Percentiles rank a stretch among this genome's conserved stretches.
phyloP scores from a whole-genome alignment of 208 protist genomes.

The Giardia muris region DNA sequence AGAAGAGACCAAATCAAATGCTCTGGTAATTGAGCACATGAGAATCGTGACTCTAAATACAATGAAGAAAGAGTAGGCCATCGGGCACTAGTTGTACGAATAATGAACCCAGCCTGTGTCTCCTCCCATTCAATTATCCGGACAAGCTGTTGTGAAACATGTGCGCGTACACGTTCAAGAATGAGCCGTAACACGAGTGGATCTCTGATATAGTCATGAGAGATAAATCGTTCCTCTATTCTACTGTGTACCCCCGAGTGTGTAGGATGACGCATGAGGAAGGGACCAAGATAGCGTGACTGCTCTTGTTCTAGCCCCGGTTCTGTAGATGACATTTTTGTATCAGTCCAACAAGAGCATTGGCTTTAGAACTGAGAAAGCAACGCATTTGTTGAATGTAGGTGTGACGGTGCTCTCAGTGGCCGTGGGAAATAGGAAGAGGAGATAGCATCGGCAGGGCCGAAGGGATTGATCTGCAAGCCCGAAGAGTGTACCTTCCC shows the following conservation, averaged over 20 bases:
- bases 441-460: background rate
- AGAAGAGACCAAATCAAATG: background rate
- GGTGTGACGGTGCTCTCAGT: background rate
- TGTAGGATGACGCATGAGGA: background rate
- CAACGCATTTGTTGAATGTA: background rate
- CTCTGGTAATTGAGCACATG: background rate
- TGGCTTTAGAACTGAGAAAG: background rate
- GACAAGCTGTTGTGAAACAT: background rate
- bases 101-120: background rate
- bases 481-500: background rate
- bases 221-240: background rate
- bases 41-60: background rate
- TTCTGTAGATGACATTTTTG: background rate
- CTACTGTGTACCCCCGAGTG: background rate
- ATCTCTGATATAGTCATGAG: background rate
- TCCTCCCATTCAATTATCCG: background rate
- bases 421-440: background rate
- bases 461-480: background rate
- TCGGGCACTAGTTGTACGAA: background rate
- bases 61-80: background rate
- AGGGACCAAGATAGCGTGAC: background rate
- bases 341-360: background rate
- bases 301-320: background rate
- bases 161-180: background rate
- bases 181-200: background rate